Evolutionary conservation across 305 asterid genomes (phyloP).

Genomic region (Fraxinus greggii): DNA sequence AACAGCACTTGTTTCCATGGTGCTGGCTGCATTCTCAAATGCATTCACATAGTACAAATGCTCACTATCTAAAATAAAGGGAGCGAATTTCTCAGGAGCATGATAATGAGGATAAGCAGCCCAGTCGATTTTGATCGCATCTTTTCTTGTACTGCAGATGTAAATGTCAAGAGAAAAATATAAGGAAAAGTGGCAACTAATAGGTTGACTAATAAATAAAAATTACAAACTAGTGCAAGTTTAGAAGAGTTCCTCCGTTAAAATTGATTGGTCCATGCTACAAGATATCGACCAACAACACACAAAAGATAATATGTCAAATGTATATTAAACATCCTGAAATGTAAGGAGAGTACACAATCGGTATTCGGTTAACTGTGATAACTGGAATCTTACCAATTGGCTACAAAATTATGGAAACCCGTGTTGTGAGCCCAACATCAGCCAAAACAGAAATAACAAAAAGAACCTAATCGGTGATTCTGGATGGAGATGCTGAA

Average conservation of each 20-base stretch:
- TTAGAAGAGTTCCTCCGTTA: neutral
- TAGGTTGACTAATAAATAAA: neutral
- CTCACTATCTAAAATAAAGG: slow-evolving; percentile 59
- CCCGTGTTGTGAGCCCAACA: neutral
- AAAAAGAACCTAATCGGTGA: neutral
- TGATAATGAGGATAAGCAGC: slow-evolving; percentile 88
- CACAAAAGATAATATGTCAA: neutral
- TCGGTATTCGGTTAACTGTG: neutral
- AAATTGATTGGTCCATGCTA: neutral
- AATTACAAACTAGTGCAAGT: neutral
- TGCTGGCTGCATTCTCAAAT: slow-evolving; percentile 95
- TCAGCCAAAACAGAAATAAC: neutral
- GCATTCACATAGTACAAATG: slow-evolving; percentile 90
- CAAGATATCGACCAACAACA: neutral
- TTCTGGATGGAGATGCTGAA: neutral
- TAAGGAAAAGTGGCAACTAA: neutral
- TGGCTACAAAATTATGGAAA: neutral
- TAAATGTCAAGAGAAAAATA: neutral
- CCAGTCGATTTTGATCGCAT: slow-evolving; percentile 75
- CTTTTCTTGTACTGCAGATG: slow-evolving; percentile 58
- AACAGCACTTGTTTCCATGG: slow-evolving; percentile 96
- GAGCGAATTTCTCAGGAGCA: slow-evolving; percentile 82
- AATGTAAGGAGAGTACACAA: neutral
- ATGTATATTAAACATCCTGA: neutral
- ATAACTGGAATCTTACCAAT: neutral